Evolutionary conservation across 352 stramenopile species (phyloP).

Genomic region (Elongisporangium anandrum): DNA sequence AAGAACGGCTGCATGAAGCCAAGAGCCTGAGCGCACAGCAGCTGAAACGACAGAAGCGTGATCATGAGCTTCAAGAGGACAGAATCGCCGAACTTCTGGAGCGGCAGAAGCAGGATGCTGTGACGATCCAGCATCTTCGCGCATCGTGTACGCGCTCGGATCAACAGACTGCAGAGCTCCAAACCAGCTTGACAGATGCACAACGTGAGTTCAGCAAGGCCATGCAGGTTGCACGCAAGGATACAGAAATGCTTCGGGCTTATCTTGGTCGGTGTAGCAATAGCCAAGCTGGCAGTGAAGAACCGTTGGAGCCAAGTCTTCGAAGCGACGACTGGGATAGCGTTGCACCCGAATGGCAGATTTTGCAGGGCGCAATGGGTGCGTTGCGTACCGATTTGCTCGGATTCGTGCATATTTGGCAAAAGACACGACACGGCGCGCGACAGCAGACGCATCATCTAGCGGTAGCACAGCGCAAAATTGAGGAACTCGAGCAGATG

Average conservation of each 20-base stretch:
- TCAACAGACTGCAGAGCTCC: constrained; percentile 19
- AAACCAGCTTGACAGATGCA: constrained; percentile 11
- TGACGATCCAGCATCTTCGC: constrained; percentile 31
- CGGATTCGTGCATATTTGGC: constrained; percentile 47
- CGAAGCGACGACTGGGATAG: not conserved
- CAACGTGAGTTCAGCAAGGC: constrained; percentile 22
- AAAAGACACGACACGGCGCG: constrained; percentile 26
- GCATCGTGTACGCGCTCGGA: constrained; percentile 27
- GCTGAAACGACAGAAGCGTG: constrained; percentile 40
- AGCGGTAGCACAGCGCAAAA: constrained; percentile 16
- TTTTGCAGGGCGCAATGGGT: constrained; percentile 40
- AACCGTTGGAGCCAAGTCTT: no score
- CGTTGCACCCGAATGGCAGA: constrained; percentile 32
- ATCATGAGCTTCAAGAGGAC: constrained; percentile 19
- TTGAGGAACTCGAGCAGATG: constrained; percentile 36
- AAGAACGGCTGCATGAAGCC: no score
- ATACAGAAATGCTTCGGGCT: constrained; percentile 37
- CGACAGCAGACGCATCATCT: constrained; percentile 33
- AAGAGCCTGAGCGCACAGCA: constrained; percentile 8
- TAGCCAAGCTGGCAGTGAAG: no score
- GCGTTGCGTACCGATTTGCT: constrained; percentile 42
- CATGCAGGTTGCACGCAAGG: constrained; percentile 24
- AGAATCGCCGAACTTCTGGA: constrained; percentile 29
- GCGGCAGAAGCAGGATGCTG: constrained; percentile 30
- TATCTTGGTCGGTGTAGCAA: constrained; percentile 21